Evolutionary conservation across 345 rosid species (phyloP).

Genomic region (Euclidium syriacum): DNA sequence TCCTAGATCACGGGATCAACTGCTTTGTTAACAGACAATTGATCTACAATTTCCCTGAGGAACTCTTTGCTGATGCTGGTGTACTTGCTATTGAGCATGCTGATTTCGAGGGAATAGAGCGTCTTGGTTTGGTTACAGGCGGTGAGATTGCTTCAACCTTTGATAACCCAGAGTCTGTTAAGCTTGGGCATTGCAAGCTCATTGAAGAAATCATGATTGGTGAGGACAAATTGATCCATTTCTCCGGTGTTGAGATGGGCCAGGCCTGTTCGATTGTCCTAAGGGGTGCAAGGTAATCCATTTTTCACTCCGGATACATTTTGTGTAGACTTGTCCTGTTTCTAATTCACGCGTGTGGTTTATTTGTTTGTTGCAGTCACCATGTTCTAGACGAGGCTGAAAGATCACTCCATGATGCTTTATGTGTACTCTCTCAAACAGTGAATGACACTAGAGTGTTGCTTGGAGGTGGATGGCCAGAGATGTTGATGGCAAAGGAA

Average conservation of each 20-base stretch:
- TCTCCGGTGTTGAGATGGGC: conserved; percentile 94
- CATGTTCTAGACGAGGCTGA: conserved; percentile 99
- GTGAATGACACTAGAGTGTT: conserved; percentile 88
- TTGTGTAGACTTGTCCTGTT: neutral
- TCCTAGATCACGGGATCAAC: conserved; percentile 83
- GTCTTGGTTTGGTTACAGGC: conserved; percentile 88
- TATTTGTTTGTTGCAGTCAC: conserved; percentile 48
- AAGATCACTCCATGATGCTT: conserved; percentile 93
- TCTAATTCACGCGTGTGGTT: neutral
- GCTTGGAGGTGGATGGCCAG: conserved; percentile 99
- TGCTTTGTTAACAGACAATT: conserved; percentile 98
- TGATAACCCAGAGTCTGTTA: conserved; percentile 97
- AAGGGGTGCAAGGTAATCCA: conserved; percentile 82
- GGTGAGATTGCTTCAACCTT: conserved; percentile 98
- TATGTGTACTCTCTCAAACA: conserved; percentile 92
- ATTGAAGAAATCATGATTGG: conserved; percentile 99
- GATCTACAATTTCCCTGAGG: conserved; percentile 97
- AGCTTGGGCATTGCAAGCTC: conserved; percentile 89
- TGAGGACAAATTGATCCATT: conserved; percentile 94
- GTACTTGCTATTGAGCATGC: conserved; percentile 99
- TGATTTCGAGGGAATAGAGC: conserved; percentile 98
- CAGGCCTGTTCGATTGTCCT: conserved; percentile 95
- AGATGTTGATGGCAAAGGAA: conserved; percentile 98
- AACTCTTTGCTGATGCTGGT: conserved; percentile 96
- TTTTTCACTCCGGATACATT: neutral